Conservation (phyloP, 2,329 filamentous ascomycete species). For the Ophiostoma sp. region DNA sequence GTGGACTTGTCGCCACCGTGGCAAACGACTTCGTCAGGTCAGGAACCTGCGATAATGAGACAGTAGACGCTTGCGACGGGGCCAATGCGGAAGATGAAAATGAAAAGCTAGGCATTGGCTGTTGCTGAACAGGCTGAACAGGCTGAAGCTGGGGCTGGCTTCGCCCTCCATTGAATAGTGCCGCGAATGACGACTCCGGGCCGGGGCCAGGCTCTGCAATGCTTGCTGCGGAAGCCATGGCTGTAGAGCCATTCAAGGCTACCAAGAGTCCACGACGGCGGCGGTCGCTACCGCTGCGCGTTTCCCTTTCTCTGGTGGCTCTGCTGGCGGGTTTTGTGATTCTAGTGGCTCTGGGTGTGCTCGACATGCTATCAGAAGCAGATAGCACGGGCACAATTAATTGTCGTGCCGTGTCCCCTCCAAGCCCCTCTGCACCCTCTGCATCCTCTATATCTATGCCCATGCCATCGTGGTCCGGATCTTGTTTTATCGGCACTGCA, state of each 20-base stretch:
- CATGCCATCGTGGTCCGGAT: not conserved
- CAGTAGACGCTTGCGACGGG: not conserved
- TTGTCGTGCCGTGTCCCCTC: not conserved
- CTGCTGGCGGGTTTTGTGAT: not conserved
- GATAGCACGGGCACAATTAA: not conserved
- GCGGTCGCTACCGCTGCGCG: not conserved
- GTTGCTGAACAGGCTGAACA: not conserved
- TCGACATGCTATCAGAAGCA: not conserved
- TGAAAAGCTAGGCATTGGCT: not conserved
- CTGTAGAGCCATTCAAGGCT: constrained; percentile 4
- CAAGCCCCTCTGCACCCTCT: not conserved
- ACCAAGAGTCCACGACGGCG: constrained; percentile 19
- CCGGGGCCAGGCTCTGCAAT: not conserved
- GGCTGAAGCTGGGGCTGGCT: constrained; percentile 13
- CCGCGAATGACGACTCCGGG: constrained; percentile 7
- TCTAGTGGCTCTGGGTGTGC: not conserved
- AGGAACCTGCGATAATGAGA: not conserved
- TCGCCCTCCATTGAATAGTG: not conserved
- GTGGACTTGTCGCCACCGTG: not conserved
- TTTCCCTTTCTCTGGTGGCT: not conserved
- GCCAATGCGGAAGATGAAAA: not conserved
- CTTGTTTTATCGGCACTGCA: not conserved
- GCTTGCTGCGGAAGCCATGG: not conserved
- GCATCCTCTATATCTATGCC: constrained; percentile 3
- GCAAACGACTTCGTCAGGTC: not conserved